These are phyloP conservation scores for Annulohypoxylon moriforme DNA, from an alignment of 495 filamentous ascomycete species.

Conservation along the genomic window DNA sequence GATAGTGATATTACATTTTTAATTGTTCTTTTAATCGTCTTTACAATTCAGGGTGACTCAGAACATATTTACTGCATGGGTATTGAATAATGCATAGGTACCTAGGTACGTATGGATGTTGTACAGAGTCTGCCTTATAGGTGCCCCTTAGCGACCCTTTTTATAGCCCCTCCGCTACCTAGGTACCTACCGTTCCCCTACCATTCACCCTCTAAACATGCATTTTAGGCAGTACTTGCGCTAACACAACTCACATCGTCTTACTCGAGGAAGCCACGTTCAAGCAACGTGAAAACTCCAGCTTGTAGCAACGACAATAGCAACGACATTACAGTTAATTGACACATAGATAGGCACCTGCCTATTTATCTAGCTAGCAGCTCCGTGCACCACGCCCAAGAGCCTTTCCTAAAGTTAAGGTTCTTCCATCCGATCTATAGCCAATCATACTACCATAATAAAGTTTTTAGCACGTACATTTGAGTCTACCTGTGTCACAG, in stretches of 20 bases:
- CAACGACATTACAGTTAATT: no score
- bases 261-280: no score
- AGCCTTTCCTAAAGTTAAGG: background rate
- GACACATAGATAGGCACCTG: no score
- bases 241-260: no score
- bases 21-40: background rate
- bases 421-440: background rate
- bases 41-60: background rate
- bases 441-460: background rate
- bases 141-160: no score
- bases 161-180: no score
- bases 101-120: background rate
- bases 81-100: background rate
- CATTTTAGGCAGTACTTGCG: no score
- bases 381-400: background rate
- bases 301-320: no score
- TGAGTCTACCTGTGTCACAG: background rate
- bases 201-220: no score
- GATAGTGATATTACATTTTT: conserved; percentile 9
- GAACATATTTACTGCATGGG: background rate
- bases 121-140: no score
- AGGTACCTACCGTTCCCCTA: background rate
- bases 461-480: background rate
- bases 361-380: no score
- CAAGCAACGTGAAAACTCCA: background rate